Base-by-base conservation (phyloP, 352 stramenopile genomes). In the Phytophthora constricta region DNA sequence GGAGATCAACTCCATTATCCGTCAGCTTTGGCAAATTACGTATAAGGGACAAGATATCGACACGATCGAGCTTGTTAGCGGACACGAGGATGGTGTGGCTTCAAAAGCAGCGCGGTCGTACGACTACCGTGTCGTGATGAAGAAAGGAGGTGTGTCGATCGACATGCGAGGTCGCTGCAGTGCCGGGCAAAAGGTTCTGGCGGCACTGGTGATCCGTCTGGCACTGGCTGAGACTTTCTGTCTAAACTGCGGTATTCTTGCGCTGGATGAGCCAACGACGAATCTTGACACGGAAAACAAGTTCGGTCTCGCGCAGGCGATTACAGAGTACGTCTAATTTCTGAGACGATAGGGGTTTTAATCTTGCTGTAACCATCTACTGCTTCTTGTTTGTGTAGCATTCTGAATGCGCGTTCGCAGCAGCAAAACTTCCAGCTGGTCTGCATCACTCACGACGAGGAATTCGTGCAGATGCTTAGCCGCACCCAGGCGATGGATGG, bases 41-140 rank as follows among this genome's bases (percentile, higher is more conserved):
- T 99, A 99, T 89, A 98, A 98, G 63, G 98, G 98, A 0, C 87
- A 98, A 73, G 98, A 99, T 74, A 99, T 99, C 59, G 98, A 99
- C 59, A 98, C 95, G 17, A 99, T 99, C 74, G 92, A 99, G 78
- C 93, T 99, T 22, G 84, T 98, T 34, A 98, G 92, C 17, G 96
- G 96, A 25, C 87, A 98, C 72, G 90, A 99, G 22, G 72, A 79
- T 5, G 90, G 87, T 5, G 62, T 73, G 5, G 71, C 72, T 3
- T 72, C 80, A 20, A 89, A 89, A 62, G 80, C 79, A 27, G 64
- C 80, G 27, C 76, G 91, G 5, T 97, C 85, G 17, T 99, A 99
- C 77, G 99, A 99, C 70, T 99, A 99, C 70, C 91, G 97, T 27
- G 97, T 99, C 34, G 96, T 99, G 9, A 99, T 99, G 98, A 96